Evolutionary conservation across 805 yeast genomes (phyloP), one percentile per base, ranked within the genome.

Genomic region (Kuraishia cidri): DNA sequence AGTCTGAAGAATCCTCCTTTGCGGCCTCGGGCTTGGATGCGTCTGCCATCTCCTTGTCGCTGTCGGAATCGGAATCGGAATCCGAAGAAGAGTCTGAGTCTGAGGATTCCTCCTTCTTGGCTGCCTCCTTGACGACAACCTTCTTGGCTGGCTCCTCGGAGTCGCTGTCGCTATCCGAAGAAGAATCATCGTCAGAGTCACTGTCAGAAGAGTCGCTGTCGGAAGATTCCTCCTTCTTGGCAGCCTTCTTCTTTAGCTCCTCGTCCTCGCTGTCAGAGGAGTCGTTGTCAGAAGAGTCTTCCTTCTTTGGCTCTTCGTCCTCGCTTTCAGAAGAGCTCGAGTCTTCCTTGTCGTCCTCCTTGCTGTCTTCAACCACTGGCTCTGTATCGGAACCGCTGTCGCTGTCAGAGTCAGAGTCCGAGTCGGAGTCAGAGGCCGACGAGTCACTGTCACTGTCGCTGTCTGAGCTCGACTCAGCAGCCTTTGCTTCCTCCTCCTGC

Each of bases 91-190:
- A 44, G 29, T 37, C 46, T 21, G 50, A 39, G 8, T 35, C 39
- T 14, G 38, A 30, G 17, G 52, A 45, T 13, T 37, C 43, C 25
- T 26, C 35, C 42, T 40, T 29, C 23, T 37, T 37, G 14, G 33
- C 5, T 10, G 33, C 28, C 30, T 33, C 20, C 30, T 51, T 56
- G 34, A 53, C 58, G 33, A 58, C 65, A 26, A 54, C 57, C 38
- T 60, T 68, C 35, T 63, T 69, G 47, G 63, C 64, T 35, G 34
- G 47, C 53, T 36, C 58, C 61, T 39, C 30, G 10, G 26, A 14
- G 20, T 21, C 32, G 12, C 15, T 13, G 24, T 30, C 34, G 28
- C 24, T 20, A n/a, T 50, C 53, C 26, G 54, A 58, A 21, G 60
- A 56, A 32, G 51, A 58, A 32, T 48, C 48, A 19, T 48, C 39